Conservation (phyloP, 2,329 filamentous ascomycete species). For the Paracoccidioides brasiliensis region DNA sequence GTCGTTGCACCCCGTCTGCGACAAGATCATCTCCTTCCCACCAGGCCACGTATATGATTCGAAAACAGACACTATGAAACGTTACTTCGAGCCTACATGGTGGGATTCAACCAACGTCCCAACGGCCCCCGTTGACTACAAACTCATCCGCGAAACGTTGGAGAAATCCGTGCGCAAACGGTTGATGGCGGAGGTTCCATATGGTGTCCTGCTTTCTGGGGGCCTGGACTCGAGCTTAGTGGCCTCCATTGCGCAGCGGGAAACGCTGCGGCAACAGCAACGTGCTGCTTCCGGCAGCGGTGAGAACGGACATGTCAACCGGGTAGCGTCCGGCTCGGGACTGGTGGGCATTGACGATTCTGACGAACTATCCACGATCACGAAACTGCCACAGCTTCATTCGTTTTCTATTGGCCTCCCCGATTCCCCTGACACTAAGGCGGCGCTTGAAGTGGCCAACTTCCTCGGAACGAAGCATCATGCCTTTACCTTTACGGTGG, state of each 20-base stretch:
- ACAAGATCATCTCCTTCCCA: constrained; percentile 87
- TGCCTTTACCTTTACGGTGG: constrained; percentile 94
- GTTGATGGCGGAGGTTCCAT: constrained; percentile 97
- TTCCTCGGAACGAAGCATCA: constrained; percentile 98
- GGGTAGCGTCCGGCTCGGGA: constrained; percentile 34
- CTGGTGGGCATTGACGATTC: constrained; percentile 92
- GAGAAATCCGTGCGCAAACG: constrained; percentile 91
- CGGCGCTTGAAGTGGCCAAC: constrained; percentile 83
- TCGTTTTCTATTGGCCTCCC: constrained; percentile 97
- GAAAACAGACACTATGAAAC: constrained; percentile 66
- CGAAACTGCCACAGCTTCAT: constrained; percentile 87
- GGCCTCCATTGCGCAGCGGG: constrained; percentile 86
- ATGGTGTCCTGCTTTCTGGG: constrained; percentile 88
- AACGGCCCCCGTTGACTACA: constrained; percentile 68
- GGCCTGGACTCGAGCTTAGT: constrained; percentile 93
- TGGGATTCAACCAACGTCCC: constrained; percentile 74
- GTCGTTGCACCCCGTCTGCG: constrained; percentile 82
- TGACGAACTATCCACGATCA: constrained; percentile 76
- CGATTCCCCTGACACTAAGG: constrained; percentile 80
- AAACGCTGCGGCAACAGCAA: constrained; percentile 61
- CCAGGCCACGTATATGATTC: constrained; percentile 96
- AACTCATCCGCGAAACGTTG: constrained; percentile 63
- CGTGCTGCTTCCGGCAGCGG: constrained; percentile 36
- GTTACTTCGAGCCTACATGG: constrained; percentile 89
- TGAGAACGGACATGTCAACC: constrained; percentile 34